Evolutionary conservation across 208 protist genomes (phyloP).

Genomic region (Leishmania gerbilli): DNA sequence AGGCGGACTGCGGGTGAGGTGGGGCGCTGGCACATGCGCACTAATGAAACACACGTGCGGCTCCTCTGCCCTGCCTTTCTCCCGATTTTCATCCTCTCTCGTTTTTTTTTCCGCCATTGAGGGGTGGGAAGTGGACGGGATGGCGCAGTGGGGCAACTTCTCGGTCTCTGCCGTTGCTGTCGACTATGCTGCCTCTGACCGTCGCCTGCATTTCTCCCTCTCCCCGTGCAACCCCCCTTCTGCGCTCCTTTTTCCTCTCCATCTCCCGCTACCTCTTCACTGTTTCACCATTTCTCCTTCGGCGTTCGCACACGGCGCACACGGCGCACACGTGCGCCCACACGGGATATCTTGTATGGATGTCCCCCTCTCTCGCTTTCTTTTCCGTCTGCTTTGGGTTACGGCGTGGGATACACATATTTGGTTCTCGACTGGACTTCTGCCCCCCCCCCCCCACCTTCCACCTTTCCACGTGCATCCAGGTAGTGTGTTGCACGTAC

Average conservation of each 20-base stretch:
- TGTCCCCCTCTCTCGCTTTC: background rate
- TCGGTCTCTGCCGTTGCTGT: background rate
- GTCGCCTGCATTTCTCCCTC: background rate
- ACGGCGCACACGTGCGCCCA: background rate
- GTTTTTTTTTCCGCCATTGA: background rate
- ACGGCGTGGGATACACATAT: background rate
- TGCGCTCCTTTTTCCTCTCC: background rate
- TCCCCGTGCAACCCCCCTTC: background rate
- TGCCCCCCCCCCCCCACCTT: background rate
- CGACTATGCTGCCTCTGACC: background rate
- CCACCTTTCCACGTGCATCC: background rate
- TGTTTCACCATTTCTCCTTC: background rate
- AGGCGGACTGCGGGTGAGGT: background rate
- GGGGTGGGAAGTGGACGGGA: background rate
- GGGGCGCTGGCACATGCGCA: background rate
- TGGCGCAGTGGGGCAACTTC: background rate
- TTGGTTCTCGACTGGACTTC: background rate
- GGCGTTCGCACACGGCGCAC: background rate
- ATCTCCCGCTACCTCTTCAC: background rate
- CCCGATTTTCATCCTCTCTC: background rate
- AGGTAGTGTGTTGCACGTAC: background rate
- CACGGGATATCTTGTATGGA: background rate
- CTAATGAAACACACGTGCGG: background rate
- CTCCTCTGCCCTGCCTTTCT: background rate
- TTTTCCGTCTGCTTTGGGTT: background rate